These are phyloP conservation scores for Blastocystis sp. DNA, from an alignment of 352 stramenopile species.

Conservation along the genomic window DNA sequence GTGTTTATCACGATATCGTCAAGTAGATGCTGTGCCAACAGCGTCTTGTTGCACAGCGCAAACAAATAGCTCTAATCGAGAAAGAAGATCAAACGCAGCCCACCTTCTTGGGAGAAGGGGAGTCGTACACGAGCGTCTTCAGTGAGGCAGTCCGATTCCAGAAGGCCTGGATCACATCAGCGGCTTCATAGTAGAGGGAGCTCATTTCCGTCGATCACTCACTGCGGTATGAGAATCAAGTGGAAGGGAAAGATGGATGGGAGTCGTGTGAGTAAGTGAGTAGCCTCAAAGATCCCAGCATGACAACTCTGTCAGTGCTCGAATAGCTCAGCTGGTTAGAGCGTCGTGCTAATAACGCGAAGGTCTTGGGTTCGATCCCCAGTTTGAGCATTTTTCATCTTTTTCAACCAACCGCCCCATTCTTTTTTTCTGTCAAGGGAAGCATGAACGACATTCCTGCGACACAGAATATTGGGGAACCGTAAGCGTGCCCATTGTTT, in stretches of 20 bases:
- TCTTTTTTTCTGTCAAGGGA: background rate
- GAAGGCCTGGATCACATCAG: slow-evolving; percentile 55
- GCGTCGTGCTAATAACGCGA: slow-evolving; percentile 69
- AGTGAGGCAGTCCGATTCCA: slow-evolving; percentile 76
- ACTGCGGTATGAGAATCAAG: background rate
- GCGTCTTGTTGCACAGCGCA: slow-evolving; percentile 81
- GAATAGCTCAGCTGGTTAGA: slow-evolving; percentile 69
- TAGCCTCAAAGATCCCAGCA: background rate
- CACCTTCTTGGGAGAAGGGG: slow-evolving; percentile 75
- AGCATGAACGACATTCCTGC: slow-evolving; percentile 33
- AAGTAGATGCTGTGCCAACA: slow-evolving; percentile 77
- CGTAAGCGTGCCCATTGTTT: background rate
- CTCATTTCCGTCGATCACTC: background rate
- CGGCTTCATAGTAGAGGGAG: slow-evolving; percentile 27
- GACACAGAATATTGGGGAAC: slow-evolving; percentile 20
- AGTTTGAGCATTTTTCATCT: slow-evolving; percentile 64
- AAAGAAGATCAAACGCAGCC: slow-evolving; percentile 81
- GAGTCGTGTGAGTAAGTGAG: background rate
- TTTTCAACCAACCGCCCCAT: background rate
- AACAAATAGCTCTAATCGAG: slow-evolving; percentile 78
- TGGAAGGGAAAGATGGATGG: background rate
- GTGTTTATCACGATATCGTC: slow-evolving; percentile 22
- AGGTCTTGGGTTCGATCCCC: slow-evolving; percentile 67
- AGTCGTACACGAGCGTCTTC: slow-evolving; percentile 80
- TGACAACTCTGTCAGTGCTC: background rate